Base-by-base conservation (phyloP, 2,329 filamentous ascomycete genomes). In the Drechslerella coelobrocha region DNA sequence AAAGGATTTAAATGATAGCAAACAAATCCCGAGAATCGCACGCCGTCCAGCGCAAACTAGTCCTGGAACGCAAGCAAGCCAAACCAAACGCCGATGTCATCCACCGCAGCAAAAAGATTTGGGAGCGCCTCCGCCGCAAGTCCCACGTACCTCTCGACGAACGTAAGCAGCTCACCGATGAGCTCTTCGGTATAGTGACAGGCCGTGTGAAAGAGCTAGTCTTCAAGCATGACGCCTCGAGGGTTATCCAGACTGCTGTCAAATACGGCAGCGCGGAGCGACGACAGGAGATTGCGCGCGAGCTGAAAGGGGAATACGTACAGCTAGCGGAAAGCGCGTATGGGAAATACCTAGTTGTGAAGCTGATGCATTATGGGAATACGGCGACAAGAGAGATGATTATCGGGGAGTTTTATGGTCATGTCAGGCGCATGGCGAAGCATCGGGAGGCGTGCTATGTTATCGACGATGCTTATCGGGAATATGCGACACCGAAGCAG, bases 361-460 rank as follows among this genome's bases (percentile, higher is more conserved):
- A 99, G 81, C 84, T 99, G 76, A 85, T 99, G 73, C 89, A 95
- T n/a, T 90, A 96, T 77, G 91, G 92, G 72, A 91, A 97, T 77
- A 83, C 86, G 41, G 90, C 93, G 79, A 91, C 95, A 73, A 86
- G 92, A 76, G 90, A 96, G 78, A 81, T 95, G 74, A 90, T 99
- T 76, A 88, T 99, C 10, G 89, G 91, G 45, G 92, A 99, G 79
- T 97, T 99, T 81, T 97, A 94, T 79, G 92, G 94, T 66, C 88
- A 93, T 78, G 90, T 97, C 73, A 89, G 91, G 78, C 90, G 92
- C 77, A 83, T 97, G 77, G 97, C 97, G 79, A 94, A 96, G 79
- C 94, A 99, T 80, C 86, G 93, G 0, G 95, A 99, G 80, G 94
- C 91, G 29, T 92, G 91, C 41, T 99, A 94, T 92, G 97, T 99